Evolutionary conservation across 2,329 filamentous ascomycete genomes (phyloP).

Genomic region (Pseudocercospora pini-densiflorae): DNA sequence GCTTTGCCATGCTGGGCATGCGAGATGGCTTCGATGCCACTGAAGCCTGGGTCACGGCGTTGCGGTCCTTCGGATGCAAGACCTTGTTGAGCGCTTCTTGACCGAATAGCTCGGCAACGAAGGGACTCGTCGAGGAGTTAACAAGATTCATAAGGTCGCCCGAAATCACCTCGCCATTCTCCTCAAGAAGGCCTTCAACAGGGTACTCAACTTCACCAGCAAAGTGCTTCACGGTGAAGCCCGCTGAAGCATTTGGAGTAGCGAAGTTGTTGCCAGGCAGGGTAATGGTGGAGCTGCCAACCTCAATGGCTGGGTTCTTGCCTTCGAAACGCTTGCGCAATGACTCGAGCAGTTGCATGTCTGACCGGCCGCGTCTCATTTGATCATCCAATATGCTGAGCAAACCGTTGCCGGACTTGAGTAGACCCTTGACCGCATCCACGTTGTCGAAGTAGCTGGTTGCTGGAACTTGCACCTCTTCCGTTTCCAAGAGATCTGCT

Average conservation of each 20-base stretch:
- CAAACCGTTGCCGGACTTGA: constrained; percentile 91
- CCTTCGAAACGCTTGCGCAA: constrained; percentile 90
- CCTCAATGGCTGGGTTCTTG: constrained; percentile 88
- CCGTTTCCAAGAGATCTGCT: constrained; percentile 89
- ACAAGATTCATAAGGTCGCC: constrained; percentile 95
- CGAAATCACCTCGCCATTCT: constrained; percentile 95
- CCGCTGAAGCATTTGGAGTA: constrained; percentile 77
- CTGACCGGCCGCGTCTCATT: constrained; percentile 83
- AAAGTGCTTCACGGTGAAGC: constrained; percentile 93
- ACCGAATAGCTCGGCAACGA: constrained; percentile 89
- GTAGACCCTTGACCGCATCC: constrained; percentile 85
- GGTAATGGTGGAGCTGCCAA: constrained; percentile 73
- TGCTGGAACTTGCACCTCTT: constrained; percentile 86
- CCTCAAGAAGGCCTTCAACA: constrained; percentile 83
- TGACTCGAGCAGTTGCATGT: constrained; percentile 88
- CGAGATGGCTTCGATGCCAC: constrained; percentile 95
- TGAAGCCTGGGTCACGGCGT: constrained; percentile 91
- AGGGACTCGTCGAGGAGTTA: constrained; percentile 83
- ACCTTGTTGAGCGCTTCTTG: constrained; percentile 92
- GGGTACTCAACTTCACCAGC: constrained; percentile 96
- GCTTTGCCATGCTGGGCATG: constrained; percentile 88
- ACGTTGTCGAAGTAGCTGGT: constrained; percentile 99
- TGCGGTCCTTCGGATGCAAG: constrained; percentile 88
- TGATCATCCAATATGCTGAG: constrained; percentile 96
- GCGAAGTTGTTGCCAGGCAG: constrained; percentile 88